Conservation (phyloP, 1,284 basidiomycete genomes). For the Sanghuangporus sanghuang region DNA sequence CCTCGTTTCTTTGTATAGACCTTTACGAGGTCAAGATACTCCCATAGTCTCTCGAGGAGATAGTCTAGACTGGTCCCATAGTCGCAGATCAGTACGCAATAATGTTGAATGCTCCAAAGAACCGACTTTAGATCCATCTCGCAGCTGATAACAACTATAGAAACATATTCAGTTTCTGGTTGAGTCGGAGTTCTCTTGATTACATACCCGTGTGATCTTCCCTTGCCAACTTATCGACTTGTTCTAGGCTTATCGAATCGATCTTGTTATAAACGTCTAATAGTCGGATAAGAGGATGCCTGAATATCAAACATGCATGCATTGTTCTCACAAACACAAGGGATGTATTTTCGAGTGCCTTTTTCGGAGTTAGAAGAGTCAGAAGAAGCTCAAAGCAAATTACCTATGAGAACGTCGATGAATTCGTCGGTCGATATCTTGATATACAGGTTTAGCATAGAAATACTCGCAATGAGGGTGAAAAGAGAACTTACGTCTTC, state of each 20-base stretch:
- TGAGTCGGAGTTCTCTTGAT: not conserved
- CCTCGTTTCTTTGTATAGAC: constrained; percentile 97
- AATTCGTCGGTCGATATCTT: constrained; percentile 96
- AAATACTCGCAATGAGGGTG: constrained; percentile 3
- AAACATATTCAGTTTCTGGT: not conserved
- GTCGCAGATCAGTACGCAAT: not conserved
- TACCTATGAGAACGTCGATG: constrained; percentile 92
- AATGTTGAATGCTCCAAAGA: not conserved
- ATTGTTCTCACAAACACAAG: constrained; percentile 65
- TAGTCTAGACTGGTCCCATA: constrained; percentile 65
- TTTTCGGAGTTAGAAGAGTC: constrained; percentile 10
- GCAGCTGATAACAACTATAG: constrained; percentile 84
- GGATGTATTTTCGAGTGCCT: constrained; percentile 93
- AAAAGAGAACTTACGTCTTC: constrained; percentile 69
- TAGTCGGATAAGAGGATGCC: constrained; percentile 5
- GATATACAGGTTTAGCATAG: constrained; percentile 4
- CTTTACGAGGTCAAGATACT: constrained; percentile 80
- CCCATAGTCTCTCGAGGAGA: constrained; percentile 89
- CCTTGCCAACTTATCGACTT: constrained; percentile 83
- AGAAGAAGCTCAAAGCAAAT: constrained; percentile 16
- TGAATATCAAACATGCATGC: not conserved
- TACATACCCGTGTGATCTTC: constrained; percentile 59
- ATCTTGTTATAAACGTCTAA: constrained; percentile 95
- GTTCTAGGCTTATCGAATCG: constrained; percentile 87
- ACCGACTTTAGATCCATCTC: constrained; percentile 83